Conservation (phyloP, 371 early-diverging fungal genomes). For the Mortierella sp. region DNA sequence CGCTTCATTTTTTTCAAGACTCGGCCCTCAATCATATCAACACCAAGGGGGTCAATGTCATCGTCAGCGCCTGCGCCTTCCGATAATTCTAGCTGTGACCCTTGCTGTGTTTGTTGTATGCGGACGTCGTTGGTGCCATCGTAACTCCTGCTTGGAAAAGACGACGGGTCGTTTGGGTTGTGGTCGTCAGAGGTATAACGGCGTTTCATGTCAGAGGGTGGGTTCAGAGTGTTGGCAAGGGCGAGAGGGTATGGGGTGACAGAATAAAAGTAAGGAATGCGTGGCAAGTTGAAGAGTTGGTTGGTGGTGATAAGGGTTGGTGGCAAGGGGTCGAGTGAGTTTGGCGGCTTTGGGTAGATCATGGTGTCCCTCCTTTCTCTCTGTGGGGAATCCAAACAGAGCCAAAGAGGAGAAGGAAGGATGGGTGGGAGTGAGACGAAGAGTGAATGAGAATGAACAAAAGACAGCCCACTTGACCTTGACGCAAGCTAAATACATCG, state of each 20-base stretch:
- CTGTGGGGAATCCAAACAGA: background rate
- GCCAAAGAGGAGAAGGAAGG: background rate
- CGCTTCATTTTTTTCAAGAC: slow-evolving; percentile 45
- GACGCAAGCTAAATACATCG: background rate
- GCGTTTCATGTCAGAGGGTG: slow-evolving; percentile 26
- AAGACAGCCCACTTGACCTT: background rate
- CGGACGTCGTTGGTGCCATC: background rate
- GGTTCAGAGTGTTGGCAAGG: slow-evolving; percentile 1
- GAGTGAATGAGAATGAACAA: background rate
- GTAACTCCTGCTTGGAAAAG: background rate
- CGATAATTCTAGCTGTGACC: background rate
- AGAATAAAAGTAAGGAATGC: slow-evolving; percentile 50
- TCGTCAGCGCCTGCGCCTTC: slow-evolving; percentile 16
- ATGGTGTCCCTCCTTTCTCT: slow-evolving; percentile 13
- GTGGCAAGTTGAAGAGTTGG: slow-evolving; percentile 33
- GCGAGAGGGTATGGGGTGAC: slow-evolving; percentile 47
- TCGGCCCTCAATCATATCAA: slow-evolving; percentile 46
- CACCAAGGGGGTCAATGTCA: slow-evolving; percentile 16
- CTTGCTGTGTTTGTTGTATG: background rate
- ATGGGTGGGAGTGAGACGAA: background rate
- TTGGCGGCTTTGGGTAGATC: background rate
- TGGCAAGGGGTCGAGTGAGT: background rate
- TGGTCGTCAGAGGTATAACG: slow-evolving; percentile 14
- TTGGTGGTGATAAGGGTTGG: background rate
- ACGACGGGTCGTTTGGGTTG: slow-evolving; percentile 2